Base-by-base conservation (phyloP, 139 green algal genomes). In the Spirogloea muscicola region DNA sequence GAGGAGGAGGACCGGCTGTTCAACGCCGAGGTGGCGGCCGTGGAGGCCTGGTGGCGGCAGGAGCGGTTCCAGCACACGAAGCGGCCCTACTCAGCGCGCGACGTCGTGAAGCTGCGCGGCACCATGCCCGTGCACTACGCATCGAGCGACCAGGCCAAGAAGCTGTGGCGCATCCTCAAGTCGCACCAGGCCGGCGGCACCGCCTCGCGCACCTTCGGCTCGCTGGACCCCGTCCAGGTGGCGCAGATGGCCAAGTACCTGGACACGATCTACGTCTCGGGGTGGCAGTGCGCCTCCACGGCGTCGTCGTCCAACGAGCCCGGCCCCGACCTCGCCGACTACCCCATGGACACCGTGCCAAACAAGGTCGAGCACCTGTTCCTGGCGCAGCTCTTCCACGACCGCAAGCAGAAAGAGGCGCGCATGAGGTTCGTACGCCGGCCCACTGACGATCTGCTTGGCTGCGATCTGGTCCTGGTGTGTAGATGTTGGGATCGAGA, bases 191-290 rank as follows among this genome's bases (percentile, higher is more conserved):
- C 60, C 7, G 7, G 7, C 13, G 25, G 60, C 13, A 69, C 60
- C 7, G 13, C 16, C 10, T 69, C 60, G 60, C 39, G 25, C 13
- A 69, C 60, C 7, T 69, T 69, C 25, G 60, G 60, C 7, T n/a
- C 60, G 16, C 60, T 69, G 16, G 60, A 69, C 25, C 39, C 60
- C 7, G 60, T 69, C 10, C 60, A 69, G 60, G 60, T 69, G 13
- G 41, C 60, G 6, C 68, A 87, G 74, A 78, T 72, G 58, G 80
- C 79, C 18, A 33, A 58, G 52, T 84, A 83, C 31, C 82, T 95
- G 4, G 91, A 94, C 79, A 88, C 90, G 52, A 92, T 95, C 68
- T 95, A 95, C 82, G 85, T 92, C n/a, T 90, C 81, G 2, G 90
- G 90, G 62, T 95, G 90, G 90, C 89, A 95, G 60, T 69, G 60